Evolutionary conservation across 2,329 filamentous ascomycete species (phyloP).

Genomic region (Fusarium paranaense): DNA sequence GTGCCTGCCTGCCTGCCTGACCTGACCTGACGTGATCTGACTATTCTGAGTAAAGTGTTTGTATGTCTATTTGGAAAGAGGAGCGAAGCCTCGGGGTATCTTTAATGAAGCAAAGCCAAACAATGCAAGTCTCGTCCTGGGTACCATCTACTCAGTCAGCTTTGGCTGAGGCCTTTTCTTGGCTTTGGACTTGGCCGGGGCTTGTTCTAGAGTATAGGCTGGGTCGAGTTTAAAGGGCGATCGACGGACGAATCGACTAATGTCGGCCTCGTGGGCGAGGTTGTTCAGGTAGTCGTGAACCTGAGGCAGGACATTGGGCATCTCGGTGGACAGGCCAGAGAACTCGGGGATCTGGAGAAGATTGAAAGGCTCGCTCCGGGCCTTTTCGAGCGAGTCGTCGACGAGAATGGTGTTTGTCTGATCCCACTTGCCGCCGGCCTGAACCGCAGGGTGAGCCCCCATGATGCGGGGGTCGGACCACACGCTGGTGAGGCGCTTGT

Average conservation of each 20-base stretch:
- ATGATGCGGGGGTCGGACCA: conserved; percentile 69
- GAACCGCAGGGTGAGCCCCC: conserved; percentile 57
- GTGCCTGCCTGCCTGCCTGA: neutral
- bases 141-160: neutral
- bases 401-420: conserved; percentile 91
- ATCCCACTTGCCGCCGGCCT: conserved; percentile 68
- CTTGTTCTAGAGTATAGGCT: conserved; percentile 34
- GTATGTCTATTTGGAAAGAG: conserved; percentile 17
- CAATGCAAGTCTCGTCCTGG: neutral
- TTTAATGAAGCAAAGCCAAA: conserved; percentile 10
- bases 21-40: neutral
- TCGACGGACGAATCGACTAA: conserved; percentile 70
- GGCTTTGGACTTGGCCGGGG: neutral
- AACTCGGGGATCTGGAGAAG: conserved; percentile 86
- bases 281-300: conserved; percentile 72
- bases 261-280: conserved; percentile 65
- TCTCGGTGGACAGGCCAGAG: conserved; percentile 57
- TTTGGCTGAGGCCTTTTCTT: neutral
- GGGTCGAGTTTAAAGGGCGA: conserved; percentile 60
- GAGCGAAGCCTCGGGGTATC: conserved; percentile 31
- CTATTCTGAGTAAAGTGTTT: neutral
- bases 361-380: conserved; percentile 84
- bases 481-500: conserved; percentile 82
- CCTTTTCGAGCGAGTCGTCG: conserved; percentile 88
- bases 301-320: conserved; percentile 61